Percentiles rank a stretch among this genome's conserved stretches.
Conservation (phyloP, 805 yeast species). For the Candida coquimbonensis region DNA sequence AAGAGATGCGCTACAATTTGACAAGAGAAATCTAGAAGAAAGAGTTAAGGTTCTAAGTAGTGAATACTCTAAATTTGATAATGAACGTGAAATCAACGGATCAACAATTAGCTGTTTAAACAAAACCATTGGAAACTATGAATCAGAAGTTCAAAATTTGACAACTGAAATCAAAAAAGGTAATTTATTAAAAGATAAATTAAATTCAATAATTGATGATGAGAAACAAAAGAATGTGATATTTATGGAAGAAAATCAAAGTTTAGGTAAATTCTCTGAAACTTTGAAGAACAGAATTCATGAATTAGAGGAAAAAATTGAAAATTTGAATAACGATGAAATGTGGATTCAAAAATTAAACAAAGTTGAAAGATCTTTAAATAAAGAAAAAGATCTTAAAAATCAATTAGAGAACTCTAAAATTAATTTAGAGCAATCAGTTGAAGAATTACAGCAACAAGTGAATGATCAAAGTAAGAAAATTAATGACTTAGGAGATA, state of each 20-base stretch:
- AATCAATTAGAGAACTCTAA: constrained; percentile 46
- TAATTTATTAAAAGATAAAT: constrained; percentile 18
- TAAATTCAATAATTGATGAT: constrained; percentile 24
- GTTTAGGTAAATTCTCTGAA: constrained; percentile 47
- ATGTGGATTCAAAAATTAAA: constrained; percentile 52
- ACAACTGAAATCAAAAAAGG: constrained; percentile 24
- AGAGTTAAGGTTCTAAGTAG: constrained; percentile 34
- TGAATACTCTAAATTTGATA: constrained; percentile 32
- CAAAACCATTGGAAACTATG: constrained; percentile 20
- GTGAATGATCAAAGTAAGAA: constrained; percentile 45
- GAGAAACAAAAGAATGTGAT: constrained; percentile 49
- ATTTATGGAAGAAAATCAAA: constrained; percentile 59
- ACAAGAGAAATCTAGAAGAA: constrained; percentile 40
- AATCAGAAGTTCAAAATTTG: constrained; percentile 24
- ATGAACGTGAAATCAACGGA: constrained; percentile 21
- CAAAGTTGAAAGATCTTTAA: constrained; percentile 45
- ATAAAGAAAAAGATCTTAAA: constrained; percentile 38
- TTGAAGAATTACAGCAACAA: constrained; percentile 47
- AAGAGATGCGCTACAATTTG: constrained; percentile 50
- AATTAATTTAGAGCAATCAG: constrained; percentile 42
- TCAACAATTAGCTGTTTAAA: constrained; percentile 12
- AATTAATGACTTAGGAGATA: constrained; percentile 48
- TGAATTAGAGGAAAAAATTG: constrained; percentile 37
- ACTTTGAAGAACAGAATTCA: constrained; percentile 41
- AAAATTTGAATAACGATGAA: constrained; percentile 45